Conservation (phyloP, 495 filamentous ascomycete species). For the Talaromyces adpressus region DNA sequence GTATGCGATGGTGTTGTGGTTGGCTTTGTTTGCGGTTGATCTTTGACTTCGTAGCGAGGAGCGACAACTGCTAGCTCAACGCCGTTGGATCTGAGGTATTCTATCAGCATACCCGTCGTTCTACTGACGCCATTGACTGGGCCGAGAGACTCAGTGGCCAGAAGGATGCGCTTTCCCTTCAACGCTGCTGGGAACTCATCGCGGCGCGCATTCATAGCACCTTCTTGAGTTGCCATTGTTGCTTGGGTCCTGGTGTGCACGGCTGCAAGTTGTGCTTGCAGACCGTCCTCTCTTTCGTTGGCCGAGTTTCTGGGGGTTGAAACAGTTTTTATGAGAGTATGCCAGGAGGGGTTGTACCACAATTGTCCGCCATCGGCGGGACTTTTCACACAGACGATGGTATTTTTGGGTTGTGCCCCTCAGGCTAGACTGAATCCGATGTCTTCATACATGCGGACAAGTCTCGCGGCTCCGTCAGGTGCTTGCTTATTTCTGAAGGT, state of each 20-base stretch:
- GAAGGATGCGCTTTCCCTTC: conserved; percentile 45
- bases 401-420: background rate
- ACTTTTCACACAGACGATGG: background rate
- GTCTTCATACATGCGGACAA: background rate
- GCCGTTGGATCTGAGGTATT: conserved; percentile 50
- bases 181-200: conserved; percentile 38
- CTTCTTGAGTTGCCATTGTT: background rate
- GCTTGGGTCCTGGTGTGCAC: background rate
- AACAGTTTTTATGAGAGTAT: background rate
- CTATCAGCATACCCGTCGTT: conserved; percentile 54
- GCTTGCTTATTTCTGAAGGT: background rate
- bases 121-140: conserved; percentile 60
- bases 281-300: background rate
- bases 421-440: background rate
- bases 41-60: conserved; percentile 32
- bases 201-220: background rate
- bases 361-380: background rate
- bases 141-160: conserved; percentile 58
- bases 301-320: background rate
- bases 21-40: conserved; percentile 11
- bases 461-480: background rate
- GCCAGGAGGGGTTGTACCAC: background rate
- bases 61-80: conserved; percentile 52
- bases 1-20: conserved; percentile 17
- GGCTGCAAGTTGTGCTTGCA: background rate